Evolutionary conservation across 805 yeast genomes (phyloP), one percentile per base, ranked within the genome.

Genomic region (Starmera dryadoides): DNA sequence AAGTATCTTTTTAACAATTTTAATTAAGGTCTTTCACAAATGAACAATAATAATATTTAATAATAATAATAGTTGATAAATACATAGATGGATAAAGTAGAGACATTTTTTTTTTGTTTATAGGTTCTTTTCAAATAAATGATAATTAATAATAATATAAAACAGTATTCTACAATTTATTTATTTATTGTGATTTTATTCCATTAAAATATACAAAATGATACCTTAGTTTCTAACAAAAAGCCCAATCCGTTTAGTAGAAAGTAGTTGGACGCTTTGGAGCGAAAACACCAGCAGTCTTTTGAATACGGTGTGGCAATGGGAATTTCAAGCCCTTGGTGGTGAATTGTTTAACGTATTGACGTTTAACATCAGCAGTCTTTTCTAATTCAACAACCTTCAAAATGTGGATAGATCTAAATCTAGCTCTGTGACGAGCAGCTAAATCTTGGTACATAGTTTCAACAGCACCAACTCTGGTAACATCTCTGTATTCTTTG

Each of bases 371-470:
- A 64, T 93, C 98, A 52, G 86, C 95, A 60, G 93, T 80, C 84
- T 87, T 89, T 73, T 82, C 95, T 66, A 93, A 82, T 80, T 91
- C 98, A 69, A 89, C 97, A 70, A 93, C 97, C 87, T 93, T 93
- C 73, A 93, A 86, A 73, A 93, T 87, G 86, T 93, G 99, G 74
- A 93, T 86, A 59, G 91, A 83, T 84, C 98, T 87, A 82, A 93
- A 93, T 82, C 99, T 88, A 67, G 98, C 93, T 84, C 98, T 88
- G 95, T 93, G 99, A 80, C 98, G 89, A 60, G 99, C 97, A 75
- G 99, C 99, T 85, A 93, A 85, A 76, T 93, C 99, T 73, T 85
- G 89, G 93, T 93, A 93, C 83, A 93, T 83, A 68, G 93, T 77
- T 74, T 86, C 95, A 67, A 93, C 97, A 59, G 98, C 98, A 71